phyloP scores from a whole-genome alignment of 1,139 yeast genomes.

The Debaryomyces fabryi region DNA sequence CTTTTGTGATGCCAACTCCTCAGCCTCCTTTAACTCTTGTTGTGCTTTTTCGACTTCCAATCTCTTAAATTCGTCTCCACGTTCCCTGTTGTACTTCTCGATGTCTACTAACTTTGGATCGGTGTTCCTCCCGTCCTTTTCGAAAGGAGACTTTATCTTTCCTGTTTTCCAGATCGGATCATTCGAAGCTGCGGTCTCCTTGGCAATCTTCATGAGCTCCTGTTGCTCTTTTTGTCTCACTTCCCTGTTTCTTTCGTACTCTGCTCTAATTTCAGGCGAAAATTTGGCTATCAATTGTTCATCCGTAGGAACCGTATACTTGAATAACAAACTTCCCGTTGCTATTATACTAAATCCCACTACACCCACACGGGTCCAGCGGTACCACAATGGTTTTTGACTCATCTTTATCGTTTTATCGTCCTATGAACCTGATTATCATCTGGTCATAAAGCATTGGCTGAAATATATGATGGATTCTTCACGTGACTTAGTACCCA shows the following conservation, averaged over 20 bases:
- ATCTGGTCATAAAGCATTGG: constrained; percentile 13
- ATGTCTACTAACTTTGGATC: constrained; percentile 48
- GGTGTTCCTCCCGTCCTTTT: constrained; percentile 35
- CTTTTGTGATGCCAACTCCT: constrained; percentile 29
- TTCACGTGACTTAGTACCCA: constrained; percentile 11
- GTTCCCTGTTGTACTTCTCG: constrained; percentile 50
- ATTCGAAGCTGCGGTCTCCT: constrained; percentile 60
- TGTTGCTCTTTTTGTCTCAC: constrained; percentile 67
- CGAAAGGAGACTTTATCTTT: constrained; percentile 66
- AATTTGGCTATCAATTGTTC: constrained; percentile 72
- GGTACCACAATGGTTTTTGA: constrained; percentile 49
- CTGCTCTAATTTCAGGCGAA: constrained; percentile 81
- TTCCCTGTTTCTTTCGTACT: constrained; percentile 68
- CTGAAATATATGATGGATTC: constrained; percentile 13
- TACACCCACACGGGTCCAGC: constrained; percentile 62
- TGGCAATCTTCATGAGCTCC: constrained; percentile 66
- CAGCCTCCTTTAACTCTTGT: constrained; percentile 35
- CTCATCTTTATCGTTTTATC: constrained; percentile 13
- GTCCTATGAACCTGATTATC: constrained; percentile 12
- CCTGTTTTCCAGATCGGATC: constrained; percentile 87
- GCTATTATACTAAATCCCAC: constrained; percentile 67
- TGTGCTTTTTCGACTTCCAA: constrained; percentile 43
- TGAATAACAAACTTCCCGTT: constrained; percentile 65
- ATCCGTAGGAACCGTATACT: constrained; percentile 80
- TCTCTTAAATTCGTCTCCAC: constrained; percentile 49